Base-by-base conservation (phyloP, 1,139 yeast species). In the Protomyces macrosporus region DNA sequence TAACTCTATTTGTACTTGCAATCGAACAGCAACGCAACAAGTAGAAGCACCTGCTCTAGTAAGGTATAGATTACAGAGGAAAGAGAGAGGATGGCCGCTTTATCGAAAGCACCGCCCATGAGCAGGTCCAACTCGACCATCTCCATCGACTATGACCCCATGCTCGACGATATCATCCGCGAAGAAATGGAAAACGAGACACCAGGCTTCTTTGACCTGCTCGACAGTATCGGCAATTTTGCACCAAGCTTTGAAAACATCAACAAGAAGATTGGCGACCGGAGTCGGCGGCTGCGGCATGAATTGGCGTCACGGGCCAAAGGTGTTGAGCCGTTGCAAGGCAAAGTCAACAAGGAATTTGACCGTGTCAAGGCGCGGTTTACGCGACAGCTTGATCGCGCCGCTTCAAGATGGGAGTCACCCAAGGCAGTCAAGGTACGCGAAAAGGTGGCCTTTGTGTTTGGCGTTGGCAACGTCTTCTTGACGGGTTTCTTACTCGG, bases 391-490 rank as follows among this genome's bases (percentile, higher is more conserved):
- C 78, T 90, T 64, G 82, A 80, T 65, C 78, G 78, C 64, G 79
- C 88, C 53, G 95, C 89, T 70, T 71, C 76, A 30, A 78, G 85
- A 60, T 77, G 89, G 64, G 83, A 72, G 16, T 69, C 69, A 40
- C 67, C 69, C 2, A 66, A 68, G 33, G 71, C 73, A 10, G 72
- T 76, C 23, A 83, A 95, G 5, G 79, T 79, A 14, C 84, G 95
- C 0, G 97, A 91, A 71, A 93, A 91, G 74, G 71, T 85, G 40
- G 90, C 90, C 70, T 93, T 90, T 73, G 86, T 97, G 0, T 73
- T 84, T 52, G 85, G 96, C 0, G 79, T 90, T 53, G 82, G 85
- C 65, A 76, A 83, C 63, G 82, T 93, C 12, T 89, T 93, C 55
- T 74, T 82, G 45, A 79, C 86, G 16, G 98, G 98, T 0, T 82